These are phyloP conservation scores for Fraxinus ornus DNA, from an alignment of 305 asterid genomes.

Conservation along the genomic window DNA sequence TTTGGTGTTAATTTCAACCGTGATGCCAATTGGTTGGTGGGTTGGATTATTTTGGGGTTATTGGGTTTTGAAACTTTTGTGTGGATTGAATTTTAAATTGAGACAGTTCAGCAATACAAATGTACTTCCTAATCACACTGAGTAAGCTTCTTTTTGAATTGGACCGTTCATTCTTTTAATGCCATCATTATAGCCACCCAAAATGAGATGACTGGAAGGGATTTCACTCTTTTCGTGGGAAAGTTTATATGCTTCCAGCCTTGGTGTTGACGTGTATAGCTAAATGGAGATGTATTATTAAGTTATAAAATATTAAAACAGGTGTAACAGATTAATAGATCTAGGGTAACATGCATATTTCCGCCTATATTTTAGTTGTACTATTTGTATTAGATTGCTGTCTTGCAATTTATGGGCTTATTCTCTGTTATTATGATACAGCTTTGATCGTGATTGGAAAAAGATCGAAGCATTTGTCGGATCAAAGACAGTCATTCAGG, in stretches of 20 bases:
- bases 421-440: constrained; percentile 28
- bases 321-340: not conserved
- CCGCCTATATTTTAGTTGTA: not conserved
- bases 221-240: not conserved
- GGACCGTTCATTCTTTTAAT: not conserved
- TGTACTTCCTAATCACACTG: not conserved
- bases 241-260: not conserved
- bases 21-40: not conserved
- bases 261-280: not conserved
- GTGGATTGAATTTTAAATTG: constrained; percentile 6
- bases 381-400: not conserved
- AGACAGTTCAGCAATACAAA: not conserved
- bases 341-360: not conserved
- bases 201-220: not conserved
- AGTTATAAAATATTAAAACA: not conserved
- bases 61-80: not conserved
- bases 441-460: constrained; percentile 96
- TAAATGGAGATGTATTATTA: not conserved
- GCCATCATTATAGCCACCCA: not conserved
- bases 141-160: not conserved
- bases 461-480: constrained; percentile 94
- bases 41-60: constrained; percentile 23
- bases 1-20: constrained; percentile 3
- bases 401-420: not conserved
- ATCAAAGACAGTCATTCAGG: constrained; percentile 93